These are phyloP conservation scores for Saccharomycopsis hybrid DNA, from an alignment of 1,139 yeast genomes.

Conservation along the genomic window DNA sequence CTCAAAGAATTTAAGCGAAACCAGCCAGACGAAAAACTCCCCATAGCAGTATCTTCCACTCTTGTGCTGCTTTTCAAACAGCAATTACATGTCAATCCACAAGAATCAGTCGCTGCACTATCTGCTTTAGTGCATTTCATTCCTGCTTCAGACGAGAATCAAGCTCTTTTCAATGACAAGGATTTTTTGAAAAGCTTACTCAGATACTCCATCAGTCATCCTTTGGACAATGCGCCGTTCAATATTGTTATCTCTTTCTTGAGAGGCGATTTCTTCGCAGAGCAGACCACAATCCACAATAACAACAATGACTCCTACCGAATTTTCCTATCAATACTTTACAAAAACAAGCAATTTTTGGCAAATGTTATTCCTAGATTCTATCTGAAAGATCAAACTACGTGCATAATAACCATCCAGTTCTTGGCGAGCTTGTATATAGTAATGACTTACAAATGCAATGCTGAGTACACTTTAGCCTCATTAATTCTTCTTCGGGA, in stretches of 20 bases:
- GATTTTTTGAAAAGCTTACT: conserved; percentile 8
- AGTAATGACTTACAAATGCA: background rate
- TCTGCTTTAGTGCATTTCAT: conserved; percentile 10
- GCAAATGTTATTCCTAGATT: conserved; percentile 1
- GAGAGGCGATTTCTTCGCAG: conserved; percentile 17
- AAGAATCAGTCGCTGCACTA: too few species aligned
- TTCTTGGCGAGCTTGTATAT: conserved; percentile 1
- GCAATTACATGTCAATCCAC: too few species aligned
- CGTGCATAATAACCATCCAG: conserved; percentile 4
- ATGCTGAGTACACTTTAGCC: background rate
- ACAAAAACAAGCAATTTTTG: conserved; percentile 8
- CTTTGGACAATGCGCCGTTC: conserved; percentile 6
- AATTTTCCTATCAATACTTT: conserved; percentile 1
- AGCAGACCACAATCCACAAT: conserved; percentile 2
- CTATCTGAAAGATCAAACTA: conserved; percentile 2
- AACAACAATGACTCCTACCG: conserved; percentile 9
- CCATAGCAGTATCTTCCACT: too few species aligned
- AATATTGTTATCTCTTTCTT: conserved; percentile 11
- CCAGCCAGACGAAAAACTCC: too few species aligned
- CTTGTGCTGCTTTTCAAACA: too few species aligned
- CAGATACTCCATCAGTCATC: background rate
- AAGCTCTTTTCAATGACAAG: conserved; percentile 11
- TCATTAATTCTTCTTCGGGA: background rate
- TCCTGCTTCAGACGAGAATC: conserved; percentile 11
- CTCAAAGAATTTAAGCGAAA: too few species aligned